Evolutionary conservation across 2,329 filamentous ascomycete species (phyloP).

Genomic region (Geosmithia morbida): DNA sequence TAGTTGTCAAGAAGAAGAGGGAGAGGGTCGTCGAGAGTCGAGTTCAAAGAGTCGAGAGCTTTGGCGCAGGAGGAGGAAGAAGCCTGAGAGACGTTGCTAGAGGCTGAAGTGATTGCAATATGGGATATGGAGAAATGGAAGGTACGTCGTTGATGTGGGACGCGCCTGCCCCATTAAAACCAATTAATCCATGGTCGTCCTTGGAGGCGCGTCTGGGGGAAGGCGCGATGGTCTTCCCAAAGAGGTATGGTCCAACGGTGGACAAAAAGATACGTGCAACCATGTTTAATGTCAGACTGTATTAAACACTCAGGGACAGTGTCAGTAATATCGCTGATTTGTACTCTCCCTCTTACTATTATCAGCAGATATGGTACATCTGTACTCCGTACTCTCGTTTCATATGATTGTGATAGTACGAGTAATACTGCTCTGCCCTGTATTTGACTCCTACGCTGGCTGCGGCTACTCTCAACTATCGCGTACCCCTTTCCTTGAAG

Average conservation of each 20-base stretch:
- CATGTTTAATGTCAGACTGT: background rate
- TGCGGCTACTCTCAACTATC: no score
- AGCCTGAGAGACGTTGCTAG: no score
- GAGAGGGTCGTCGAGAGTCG: background rate
- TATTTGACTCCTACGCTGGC: no score
- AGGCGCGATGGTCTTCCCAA: background rate
- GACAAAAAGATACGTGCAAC: background rate
- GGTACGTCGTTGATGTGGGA: background rate
- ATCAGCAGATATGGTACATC: no score
- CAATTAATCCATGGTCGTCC: background rate
- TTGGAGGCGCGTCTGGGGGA: background rate
- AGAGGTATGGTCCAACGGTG: background rate
- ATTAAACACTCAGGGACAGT: no score
- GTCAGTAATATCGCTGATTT: no score
- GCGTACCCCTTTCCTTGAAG: no score
- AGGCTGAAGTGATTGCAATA: background rate
- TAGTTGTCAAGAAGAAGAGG: background rate
- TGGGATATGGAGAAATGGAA: background rate
- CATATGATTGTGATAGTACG: no score
- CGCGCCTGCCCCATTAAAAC: background rate
- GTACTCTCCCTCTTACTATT: no score
- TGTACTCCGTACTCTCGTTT: no score
- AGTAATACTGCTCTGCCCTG: no score
- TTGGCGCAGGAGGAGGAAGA: background rate
- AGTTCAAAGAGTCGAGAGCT: background rate